Evolutionary conservation across 2,329 filamentous ascomycete species (phyloP).

Genomic region (Fusarium robinianum): DNA sequence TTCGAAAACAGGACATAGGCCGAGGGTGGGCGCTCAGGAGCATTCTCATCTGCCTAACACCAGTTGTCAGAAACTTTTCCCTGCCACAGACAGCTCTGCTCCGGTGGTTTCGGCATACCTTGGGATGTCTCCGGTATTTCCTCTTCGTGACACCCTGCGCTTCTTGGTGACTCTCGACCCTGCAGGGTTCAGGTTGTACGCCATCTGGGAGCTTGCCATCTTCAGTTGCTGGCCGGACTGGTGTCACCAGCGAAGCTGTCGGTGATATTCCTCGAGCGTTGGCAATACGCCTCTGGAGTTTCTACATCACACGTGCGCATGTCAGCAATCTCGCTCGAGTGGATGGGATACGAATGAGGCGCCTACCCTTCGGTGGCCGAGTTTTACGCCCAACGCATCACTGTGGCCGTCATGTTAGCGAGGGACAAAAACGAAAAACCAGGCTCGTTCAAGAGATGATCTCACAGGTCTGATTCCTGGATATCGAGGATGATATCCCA

Average conservation of each 20-base stretch:
- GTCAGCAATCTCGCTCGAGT: slow-evolving; percentile 8
- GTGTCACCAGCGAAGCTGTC: slow-evolving; percentile 55
- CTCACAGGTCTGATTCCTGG: slow-evolving; percentile 80
- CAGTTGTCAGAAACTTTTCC: neutral
- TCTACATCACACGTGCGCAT: slow-evolving; percentile 52
- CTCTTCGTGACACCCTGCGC: slow-evolving; percentile 60
- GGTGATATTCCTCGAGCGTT: slow-evolving; percentile 68
- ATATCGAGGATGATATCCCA: slow-evolving; percentile 86
- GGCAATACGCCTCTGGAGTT: slow-evolving; percentile 82
- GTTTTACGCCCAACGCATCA: slow-evolving; percentile 74
- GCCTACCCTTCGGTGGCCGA: slow-evolving; percentile 78
- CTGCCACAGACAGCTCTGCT: neutral
- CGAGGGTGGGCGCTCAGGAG: slow-evolving; percentile 78
- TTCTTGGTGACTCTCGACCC: slow-evolving; percentile 53
- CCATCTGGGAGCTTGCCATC: slow-evolving; percentile 60
- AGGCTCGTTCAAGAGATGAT: slow-evolving; percentile 24
- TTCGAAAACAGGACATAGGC: slow-evolving; percentile 88
- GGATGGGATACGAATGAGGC: neutral
- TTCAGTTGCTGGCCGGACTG: slow-evolving; percentile 56
- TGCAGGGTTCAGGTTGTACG: slow-evolving; percentile 52
- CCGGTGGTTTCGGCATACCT: slow-evolving; percentile 53
- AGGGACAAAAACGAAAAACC: slow-evolving; percentile 12
- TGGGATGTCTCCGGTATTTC: slow-evolving; percentile 78
- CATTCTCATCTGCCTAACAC: slow-evolving; percentile 72
- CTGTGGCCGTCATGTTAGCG: slow-evolving; percentile 45